Evolutionary conservation across 2,329 filamentous ascomycete genomes (phyloP).

Genomic region (Botrytis byssoidea): DNA sequence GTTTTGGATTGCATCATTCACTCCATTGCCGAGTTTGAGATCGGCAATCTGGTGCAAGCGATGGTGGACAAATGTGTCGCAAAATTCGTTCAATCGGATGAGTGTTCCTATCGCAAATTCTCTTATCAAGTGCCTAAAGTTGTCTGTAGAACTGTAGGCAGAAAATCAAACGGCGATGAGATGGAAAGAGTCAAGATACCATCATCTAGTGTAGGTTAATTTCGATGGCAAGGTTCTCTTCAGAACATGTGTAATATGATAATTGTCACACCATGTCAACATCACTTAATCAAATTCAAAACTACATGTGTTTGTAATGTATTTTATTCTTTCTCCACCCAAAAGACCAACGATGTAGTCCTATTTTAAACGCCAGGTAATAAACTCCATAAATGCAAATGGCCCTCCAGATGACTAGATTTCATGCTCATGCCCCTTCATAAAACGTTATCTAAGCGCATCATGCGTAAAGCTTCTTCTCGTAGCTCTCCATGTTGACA

Average conservation of each 20-base stretch:
- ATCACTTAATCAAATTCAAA: neutral
- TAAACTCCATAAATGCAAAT: constrained; percentile 4
- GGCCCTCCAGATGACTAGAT: neutral
- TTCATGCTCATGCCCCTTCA: neutral
- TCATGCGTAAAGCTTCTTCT: constrained; percentile 98
- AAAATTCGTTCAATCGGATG: too few species aligned
- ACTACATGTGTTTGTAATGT: neutral
- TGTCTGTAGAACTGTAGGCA: too few species aligned
- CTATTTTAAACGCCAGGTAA: neutral
- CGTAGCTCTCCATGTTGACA: constrained; percentile 97
- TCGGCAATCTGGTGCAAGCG: too few species aligned
- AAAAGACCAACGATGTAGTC: neutral
- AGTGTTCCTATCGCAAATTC: too few species aligned
- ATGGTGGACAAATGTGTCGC: too few species aligned
- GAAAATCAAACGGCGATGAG: neutral
- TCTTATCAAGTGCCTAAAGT: too few species aligned
- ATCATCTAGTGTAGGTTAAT: neutral
- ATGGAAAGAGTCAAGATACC: neutral
- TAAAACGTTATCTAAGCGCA: neutral
- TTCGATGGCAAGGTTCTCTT: neutral
- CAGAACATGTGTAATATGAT: neutral
- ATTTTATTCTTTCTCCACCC: constrained; percentile 19
- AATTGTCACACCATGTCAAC: neutral
- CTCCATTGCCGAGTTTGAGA: too few species aligned
- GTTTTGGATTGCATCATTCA: too few species aligned